Base-by-base conservation (phyloP, 2,329 filamentous ascomycete genomes). In the Tolypocladium capitatum region DNA sequence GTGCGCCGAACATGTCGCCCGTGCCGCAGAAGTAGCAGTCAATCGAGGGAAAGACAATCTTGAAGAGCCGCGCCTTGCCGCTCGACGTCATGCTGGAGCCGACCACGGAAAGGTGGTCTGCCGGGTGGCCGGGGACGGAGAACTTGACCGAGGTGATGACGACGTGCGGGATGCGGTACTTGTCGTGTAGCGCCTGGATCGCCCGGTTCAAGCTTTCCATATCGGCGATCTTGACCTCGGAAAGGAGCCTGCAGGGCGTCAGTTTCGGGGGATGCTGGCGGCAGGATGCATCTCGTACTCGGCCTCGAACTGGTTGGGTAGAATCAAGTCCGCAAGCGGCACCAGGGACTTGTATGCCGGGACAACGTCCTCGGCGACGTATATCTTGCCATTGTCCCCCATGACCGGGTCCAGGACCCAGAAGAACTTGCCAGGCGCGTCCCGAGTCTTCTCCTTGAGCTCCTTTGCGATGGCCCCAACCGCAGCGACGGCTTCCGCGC, bases 391-490 rank as follows among this genome's bases (percentile, higher is more conserved):
- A 59, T 96, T 89, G 63, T 98, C 92, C 30, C 92, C 92, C 92
- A 98, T 98, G 43, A 98, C 92, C 0, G 94, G 92, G 63, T 98
- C 92, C 27, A 98, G 75, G 3, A 95, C 87, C 91, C 91, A 97
- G 68, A 97, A 97, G 70, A 97, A 95, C 42, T 76, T 80, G 0
- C 88, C 86, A 0, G 85, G 82, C 31, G 72, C 74, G 14, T 68
- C 70, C 33, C 69, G 70, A 2, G 78, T 74, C 57, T 81, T 83
- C 46, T 76, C 70, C 62, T 84, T 85, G 51, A 96, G 74, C 57
- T 95, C 88, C 53, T 82, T 75, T 13, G 80, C 92, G 54, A 98
- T 95, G 48, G 75, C 73, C 9, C 91, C 92, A 1, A 97, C 86
- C 9, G 86, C 83, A 57, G 86, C 77, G 34, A 98, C 86, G 1